Evolutionary conservation across 2,329 filamentous ascomycete species (phyloP).

Genomic region (Trichoderma harzianum): DNA sequence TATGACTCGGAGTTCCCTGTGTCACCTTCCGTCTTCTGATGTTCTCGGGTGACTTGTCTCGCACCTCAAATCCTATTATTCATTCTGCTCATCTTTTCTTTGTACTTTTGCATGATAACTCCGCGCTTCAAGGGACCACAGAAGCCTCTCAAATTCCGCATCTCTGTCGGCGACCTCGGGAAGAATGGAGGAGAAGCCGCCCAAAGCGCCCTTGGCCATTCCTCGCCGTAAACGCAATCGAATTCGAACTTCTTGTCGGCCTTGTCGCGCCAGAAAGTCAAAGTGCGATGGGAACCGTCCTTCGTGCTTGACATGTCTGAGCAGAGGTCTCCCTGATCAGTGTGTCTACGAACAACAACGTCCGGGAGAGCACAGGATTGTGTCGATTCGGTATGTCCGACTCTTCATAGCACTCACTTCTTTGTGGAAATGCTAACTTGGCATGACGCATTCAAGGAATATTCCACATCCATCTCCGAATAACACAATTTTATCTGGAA

Average conservation of each 20-base stretch:
- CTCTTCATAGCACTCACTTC: background rate
- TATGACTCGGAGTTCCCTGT: background rate
- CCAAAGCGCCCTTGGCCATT: background rate
- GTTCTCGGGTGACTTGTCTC: background rate
- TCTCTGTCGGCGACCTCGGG: background rate
- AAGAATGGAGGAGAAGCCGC: conserved; percentile 4
- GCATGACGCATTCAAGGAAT: background rate
- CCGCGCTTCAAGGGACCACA: background rate
- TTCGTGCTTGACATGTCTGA: background rate
- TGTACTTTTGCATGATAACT: background rate
- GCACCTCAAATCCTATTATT: background rate
- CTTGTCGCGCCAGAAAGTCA: conserved; percentile 2
- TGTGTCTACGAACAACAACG: background rate
- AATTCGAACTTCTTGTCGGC: background rate
- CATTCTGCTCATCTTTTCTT: background rate
- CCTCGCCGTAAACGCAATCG: conserved; percentile 1
- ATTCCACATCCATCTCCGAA: background rate
- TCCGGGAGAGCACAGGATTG: background rate
- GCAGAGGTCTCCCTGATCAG: background rate
- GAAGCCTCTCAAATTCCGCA: background rate
- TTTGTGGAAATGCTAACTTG: background rate
- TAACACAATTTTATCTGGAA: background rate
- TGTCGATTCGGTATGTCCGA: background rate
- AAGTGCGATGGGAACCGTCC: conserved; percentile 8
- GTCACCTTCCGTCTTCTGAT: background rate